These are phyloP conservation scores for Quambalaria eucalypti DNA, from an alignment of 1,284 basidiomycete species.

Conservation along the genomic window DNA sequence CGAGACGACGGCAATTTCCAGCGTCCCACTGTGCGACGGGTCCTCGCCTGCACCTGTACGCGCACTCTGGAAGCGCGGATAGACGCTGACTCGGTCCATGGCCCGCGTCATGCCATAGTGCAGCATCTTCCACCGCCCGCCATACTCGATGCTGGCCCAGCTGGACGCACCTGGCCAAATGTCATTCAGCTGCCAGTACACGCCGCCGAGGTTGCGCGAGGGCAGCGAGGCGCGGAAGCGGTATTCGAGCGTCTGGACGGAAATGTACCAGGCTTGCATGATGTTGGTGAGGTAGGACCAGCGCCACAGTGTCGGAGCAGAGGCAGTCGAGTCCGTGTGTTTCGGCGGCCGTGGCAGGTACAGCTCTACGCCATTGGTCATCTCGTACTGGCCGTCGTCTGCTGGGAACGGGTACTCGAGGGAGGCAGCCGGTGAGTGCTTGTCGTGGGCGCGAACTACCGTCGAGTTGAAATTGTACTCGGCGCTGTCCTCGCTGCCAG, in stretches of 20 bases:
- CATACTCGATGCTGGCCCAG: constrained; percentile 59
- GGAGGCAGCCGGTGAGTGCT: constrained; percentile 54
- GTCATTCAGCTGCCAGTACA: constrained; percentile 62
- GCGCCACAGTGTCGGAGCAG: constrained; percentile 1
- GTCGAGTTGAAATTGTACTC: constrained; percentile 59
- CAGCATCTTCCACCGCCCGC: constrained; percentile 57
- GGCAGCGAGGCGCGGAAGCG: constrained; percentile 57
- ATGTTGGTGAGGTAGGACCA: constrained; percentile 24
- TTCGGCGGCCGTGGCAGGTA: constrained; percentile 28
- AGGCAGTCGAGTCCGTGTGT: not conserved
- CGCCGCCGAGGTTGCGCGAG: constrained; percentile 57
- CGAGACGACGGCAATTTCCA: not conserved
- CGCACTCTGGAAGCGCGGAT: too few species aligned
- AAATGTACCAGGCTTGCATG: constrained; percentile 17
- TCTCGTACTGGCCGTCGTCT: constrained; percentile 54
- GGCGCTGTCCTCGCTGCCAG: constrained; percentile 36
- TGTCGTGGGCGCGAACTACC: constrained; percentile 56
- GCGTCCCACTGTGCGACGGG: constrained; percentile 17
- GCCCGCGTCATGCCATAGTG: constrained; percentile 52
- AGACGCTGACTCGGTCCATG: constrained; percentile 54
- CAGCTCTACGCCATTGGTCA: constrained; percentile 53
- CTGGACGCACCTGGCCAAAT: constrained; percentile 58
- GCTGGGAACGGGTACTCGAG: constrained; percentile 58
- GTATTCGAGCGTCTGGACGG: constrained; percentile 59
- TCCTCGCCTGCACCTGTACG: constrained; percentile 53